A percentile compares a stretch with the other conserved stretches of the same genome.
These are phyloP conservation scores for Vigna nakashimae DNA, from an alignment of 306 rosid species.

Conservation along the genomic window DNA sequence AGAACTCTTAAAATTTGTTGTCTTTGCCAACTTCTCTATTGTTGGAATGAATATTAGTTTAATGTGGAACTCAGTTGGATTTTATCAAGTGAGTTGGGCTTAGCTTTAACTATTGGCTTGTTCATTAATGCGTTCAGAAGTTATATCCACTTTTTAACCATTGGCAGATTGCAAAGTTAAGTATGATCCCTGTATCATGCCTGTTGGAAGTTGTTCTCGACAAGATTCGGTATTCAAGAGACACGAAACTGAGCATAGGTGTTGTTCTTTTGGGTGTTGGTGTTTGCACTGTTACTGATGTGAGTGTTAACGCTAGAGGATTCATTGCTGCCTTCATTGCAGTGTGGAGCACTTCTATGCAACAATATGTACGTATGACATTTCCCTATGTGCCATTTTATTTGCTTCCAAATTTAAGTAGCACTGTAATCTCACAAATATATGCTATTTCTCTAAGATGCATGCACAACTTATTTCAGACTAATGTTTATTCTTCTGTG, in stretches of 20 bases:
- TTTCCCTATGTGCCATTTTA: constrained; percentile 8
- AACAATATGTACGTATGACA: constrained; percentile 72
- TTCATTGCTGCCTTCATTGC: constrained; percentile 78
- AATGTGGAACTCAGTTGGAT: constrained; percentile 96
- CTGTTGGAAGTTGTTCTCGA: constrained; percentile 80
- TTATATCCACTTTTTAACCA: constrained; percentile 39
- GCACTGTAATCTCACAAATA: neutral
- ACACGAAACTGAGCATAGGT: constrained; percentile 77
- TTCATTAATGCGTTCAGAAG: constrained; percentile 31
- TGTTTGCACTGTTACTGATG: constrained; percentile 89
- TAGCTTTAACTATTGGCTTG: constrained; percentile 31
- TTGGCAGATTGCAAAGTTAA: constrained; percentile 82
- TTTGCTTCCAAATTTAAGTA: neutral
- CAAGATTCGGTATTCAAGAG: constrained; percentile 82
- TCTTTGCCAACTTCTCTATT: constrained; percentile 87
- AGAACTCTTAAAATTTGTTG: constrained; percentile 76
- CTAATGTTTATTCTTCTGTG: neutral
- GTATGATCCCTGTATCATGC: constrained; percentile 90
- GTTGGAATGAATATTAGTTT: constrained; percentile 92
- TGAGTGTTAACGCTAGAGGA: constrained; percentile 80
- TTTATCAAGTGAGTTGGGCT: constrained; percentile 72
- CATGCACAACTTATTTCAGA: constrained; percentile 18
- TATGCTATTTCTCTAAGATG: neutral
- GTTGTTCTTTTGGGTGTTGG: constrained; percentile 86
- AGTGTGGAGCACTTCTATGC: constrained; percentile 85